A percentile compares a stretch with the other conserved stretches of the same genome.
Evolutionary conservation across 176 grass and related monocot species (phyloP).

Genomic region (Paspalum notatum): DNA sequence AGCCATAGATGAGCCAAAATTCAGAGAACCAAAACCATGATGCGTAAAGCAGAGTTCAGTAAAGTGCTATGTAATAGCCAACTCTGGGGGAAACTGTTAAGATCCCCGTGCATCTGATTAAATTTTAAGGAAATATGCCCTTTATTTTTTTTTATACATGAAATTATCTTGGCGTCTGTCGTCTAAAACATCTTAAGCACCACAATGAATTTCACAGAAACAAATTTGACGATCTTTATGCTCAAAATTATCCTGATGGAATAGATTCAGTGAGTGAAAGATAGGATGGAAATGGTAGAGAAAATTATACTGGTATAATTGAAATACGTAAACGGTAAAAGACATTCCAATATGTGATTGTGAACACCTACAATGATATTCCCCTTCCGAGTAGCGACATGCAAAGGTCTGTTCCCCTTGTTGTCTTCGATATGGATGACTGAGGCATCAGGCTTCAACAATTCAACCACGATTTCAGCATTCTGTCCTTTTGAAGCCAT

Average conservation of each 20-base stretch:
- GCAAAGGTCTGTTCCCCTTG: slow-evolving; percentile 84
- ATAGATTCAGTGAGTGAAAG: slow-evolving; percentile 16
- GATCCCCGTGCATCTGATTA: background rate
- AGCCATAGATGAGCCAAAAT: slow-evolving; percentile 41
- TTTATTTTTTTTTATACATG: background rate
- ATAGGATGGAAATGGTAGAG: slow-evolving; percentile 2
- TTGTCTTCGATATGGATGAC: slow-evolving; percentile 75
- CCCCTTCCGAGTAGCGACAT: slow-evolving; percentile 86
- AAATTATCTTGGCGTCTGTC: background rate
- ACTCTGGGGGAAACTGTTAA: background rate
- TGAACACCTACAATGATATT: slow-evolving; percentile 62
- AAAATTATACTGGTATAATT: background rate
- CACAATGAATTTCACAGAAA: background rate
- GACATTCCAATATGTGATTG: slow-evolving; percentile 2
- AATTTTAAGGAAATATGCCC: background rate
- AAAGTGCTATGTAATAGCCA: background rate
- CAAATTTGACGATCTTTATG: background rate
- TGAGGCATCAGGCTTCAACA: slow-evolving; percentile 70
- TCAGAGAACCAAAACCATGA: background rate
- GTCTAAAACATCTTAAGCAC: background rate
- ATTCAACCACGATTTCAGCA: slow-evolving; percentile 66
- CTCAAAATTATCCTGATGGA: background rate
- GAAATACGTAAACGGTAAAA: slow-evolving; percentile 17
- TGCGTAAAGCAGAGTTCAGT: background rate
- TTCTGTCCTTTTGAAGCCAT: slow-evolving; percentile 93